Percentiles rank a stretch among this genome's conserved stretches.
Evolutionary conservation across 106 monocot species (phyloP).

Genomic region (Apostasia ramifera): DNA sequence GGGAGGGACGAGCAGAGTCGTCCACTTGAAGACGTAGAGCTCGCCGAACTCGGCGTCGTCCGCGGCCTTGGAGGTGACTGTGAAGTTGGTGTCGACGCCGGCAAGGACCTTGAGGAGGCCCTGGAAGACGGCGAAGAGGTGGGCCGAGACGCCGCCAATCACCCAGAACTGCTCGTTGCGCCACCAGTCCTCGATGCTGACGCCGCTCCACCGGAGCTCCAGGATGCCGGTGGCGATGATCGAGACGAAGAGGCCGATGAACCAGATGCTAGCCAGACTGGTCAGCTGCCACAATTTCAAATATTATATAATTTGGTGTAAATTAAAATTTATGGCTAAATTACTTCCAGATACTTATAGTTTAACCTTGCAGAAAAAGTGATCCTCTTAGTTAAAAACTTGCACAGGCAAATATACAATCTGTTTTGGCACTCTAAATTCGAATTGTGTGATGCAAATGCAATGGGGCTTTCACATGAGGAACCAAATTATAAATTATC

Average conservation of each 20-base stretch:
- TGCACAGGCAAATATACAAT: background rate
- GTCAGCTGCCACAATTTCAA: slow-evolving; percentile 33
- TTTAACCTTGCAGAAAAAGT: background rate
- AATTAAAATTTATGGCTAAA: too few relatives aligned
- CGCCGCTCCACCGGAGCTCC: slow-evolving; percentile 84
- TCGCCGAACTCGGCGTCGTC: slow-evolving; percentile 67
- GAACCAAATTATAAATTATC: background rate
- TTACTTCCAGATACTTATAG: too few relatives aligned
- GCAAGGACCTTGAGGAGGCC: slow-evolving; percentile 87
- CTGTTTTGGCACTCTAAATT: background rate
- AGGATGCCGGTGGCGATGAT: slow-evolving; percentile 90
- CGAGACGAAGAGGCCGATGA: slow-evolving; percentile 83
- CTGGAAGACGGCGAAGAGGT: slow-evolving; percentile 94
- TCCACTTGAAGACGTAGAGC: slow-evolving; percentile 90
- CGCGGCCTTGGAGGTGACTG: slow-evolving; percentile 75
- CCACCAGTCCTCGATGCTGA: slow-evolving; percentile 98
- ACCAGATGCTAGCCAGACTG: slow-evolving; percentile 81
- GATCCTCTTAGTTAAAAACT: background rate
- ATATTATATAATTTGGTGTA: too few relatives aligned
- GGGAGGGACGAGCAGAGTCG: slow-evolving; percentile 76
- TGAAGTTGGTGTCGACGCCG: slow-evolving; percentile 93
- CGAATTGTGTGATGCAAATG: background rate
- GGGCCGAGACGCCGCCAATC: slow-evolving; percentile 91
- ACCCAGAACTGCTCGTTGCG: slow-evolving; percentile 99
- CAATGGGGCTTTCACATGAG: background rate